A percentile compares a stretch with the other conserved stretches of the same genome.
Conservation (phyloP, 768 basidiomycete genomes). For the Lactifluus hygrophoroides region DNA sequence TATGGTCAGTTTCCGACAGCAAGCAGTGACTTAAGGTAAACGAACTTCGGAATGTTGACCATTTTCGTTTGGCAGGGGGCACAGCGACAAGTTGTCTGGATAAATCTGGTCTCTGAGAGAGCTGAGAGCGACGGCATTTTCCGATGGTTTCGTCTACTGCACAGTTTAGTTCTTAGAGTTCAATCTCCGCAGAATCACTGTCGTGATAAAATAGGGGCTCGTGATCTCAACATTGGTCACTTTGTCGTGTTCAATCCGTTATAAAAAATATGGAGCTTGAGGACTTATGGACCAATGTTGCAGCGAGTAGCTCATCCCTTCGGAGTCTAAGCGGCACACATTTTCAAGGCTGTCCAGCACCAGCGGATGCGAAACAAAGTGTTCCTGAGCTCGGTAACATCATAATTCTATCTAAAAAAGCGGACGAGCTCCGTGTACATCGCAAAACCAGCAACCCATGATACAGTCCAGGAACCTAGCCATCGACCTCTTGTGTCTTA, state of each 20-base stretch:
- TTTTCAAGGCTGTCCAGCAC: neutral
- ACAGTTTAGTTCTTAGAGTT: conserved; percentile 11
- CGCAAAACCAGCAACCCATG: neutral
- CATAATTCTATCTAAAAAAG: neutral
- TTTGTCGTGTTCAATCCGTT: too few species aligned
- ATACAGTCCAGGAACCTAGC: neutral
- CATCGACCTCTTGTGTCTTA: conserved; percentile 7
- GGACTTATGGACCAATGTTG: neutral
- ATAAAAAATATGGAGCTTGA: neutral
- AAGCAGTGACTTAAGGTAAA: conserved; percentile 17
- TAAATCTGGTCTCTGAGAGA: too few species aligned
- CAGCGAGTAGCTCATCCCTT: neutral
- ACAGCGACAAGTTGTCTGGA: neutral
- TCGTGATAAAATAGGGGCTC: too few species aligned
- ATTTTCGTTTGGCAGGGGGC: conserved; percentile 50
- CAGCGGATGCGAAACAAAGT: neutral
- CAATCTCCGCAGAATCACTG: neutral
- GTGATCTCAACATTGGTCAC: too few species aligned
- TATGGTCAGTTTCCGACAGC: neutral
- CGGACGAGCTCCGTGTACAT: neutral
- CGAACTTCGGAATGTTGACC: conserved; percentile 95
- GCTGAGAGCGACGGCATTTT: conserved; percentile 1
- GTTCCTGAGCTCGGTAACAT: neutral
- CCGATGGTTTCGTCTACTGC: neutral
- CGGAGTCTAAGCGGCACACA: neutral